Evolutionary conservation across 164 flowering plant genomes (phyloP), one percentile per base, ranked within the genome.

Genomic region (Berberis vulgaris): DNA sequence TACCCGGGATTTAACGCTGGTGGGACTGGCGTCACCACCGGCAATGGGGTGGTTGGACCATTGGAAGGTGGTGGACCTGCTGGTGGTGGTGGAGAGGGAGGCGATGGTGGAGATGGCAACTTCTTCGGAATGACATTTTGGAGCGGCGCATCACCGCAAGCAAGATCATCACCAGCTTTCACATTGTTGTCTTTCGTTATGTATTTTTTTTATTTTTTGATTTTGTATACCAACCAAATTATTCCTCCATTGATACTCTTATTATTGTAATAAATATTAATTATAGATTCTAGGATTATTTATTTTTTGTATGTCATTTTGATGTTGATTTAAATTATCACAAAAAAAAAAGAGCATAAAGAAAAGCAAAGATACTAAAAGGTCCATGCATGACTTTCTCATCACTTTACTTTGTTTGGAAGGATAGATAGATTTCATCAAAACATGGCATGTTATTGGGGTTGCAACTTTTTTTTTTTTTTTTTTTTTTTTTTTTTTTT

Each of bases 101-200:
- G 61, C 5, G 57, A 38, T 1, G 60, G 71, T n/a, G 69, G 68
- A 39, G 70, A 58, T 12, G 74, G 45, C n/a, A 77, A 64, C 72
- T 69, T 61, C 70, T 79, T 80, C 41, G 82, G 79, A 43, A 81
- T 80, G 89, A 65, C 78, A 57, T 83, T 79, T 45, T 76, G 85
- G 57, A 72, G 76, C 79, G 72, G 67, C 45, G 80, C 69, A 5
- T 49, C 76, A 43, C 43, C 78, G 10, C 26, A 26, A 10, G 65
- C 77, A 67, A 78, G 75, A 42, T 45, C 65, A 11, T 47, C 80
- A 1, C 60, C 67, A 11, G 7, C 74, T 44, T 40, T 47, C 41
- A 9, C 26, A 43, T 47, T 65, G 12, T 49, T 59, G 41, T 65
- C 62, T 13, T 50, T 60, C 46, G 6, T 60, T 6, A 60, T 53